These are phyloP conservation scores for Eimeria praecox DNA, from an alignment of 169 alveolate species.

Conservation along the genomic window DNA sequence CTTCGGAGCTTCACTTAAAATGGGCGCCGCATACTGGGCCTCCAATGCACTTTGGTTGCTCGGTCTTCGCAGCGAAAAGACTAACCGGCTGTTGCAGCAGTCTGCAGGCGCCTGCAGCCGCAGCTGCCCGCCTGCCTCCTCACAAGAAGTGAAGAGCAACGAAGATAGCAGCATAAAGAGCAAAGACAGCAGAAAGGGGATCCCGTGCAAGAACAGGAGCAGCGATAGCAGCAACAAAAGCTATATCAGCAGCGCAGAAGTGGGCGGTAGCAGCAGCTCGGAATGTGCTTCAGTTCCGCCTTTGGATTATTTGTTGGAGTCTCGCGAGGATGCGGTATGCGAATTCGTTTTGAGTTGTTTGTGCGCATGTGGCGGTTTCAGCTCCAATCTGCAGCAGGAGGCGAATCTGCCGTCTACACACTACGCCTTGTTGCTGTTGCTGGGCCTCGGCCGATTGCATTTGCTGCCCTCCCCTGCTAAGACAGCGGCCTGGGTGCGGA, in stretches of 20 bases:
- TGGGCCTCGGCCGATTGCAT: constrained; percentile 87
- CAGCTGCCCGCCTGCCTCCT: neutral
- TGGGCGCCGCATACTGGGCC: constrained; percentile 85
- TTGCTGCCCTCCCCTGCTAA: constrained; percentile 86
- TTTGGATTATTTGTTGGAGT: neutral
- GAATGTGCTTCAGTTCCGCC: neutral
- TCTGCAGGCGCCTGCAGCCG: constrained; percentile 8
- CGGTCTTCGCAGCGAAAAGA: constrained; percentile 64
- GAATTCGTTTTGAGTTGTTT: constrained; percentile 46
- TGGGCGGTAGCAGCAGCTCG: neutral
- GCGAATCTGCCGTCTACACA: constrained; percentile 76
- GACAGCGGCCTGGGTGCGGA: constrained; percentile 90
- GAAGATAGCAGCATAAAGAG: neutral
- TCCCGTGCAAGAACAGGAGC: neutral
- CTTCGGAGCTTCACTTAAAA: constrained; percentile 43
- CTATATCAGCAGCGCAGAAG: neutral
- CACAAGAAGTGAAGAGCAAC: neutral
- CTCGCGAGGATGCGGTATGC: constrained; percentile 62
- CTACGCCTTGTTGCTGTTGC: constrained; percentile 92
- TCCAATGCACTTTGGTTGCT: constrained; percentile 76
- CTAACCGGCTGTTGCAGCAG: constrained; percentile 10
- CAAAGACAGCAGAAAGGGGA: neutral
- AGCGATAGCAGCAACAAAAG: neutral
- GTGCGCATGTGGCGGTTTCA: constrained; percentile 59
- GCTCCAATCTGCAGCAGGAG: constrained; percentile 63